phyloP scores from a whole-genome alignment of 441 rosid species.

The Populus trichocarpa region DNA sequence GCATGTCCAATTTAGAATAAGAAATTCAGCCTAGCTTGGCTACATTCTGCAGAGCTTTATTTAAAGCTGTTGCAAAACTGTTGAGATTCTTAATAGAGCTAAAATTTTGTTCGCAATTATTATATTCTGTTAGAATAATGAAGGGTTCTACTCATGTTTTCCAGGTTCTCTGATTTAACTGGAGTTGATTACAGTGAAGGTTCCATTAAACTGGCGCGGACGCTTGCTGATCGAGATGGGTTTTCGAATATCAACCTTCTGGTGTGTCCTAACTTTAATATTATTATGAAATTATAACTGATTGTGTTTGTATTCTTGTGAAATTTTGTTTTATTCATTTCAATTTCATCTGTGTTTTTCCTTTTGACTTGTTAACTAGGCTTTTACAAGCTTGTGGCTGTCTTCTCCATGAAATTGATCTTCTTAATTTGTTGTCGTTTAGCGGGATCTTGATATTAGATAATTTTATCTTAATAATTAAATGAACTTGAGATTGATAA shows the following conservation, averaged over 20 bases:
- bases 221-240: constrained; percentile 79
- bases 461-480: too few relatives aligned
- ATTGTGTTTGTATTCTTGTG: not conserved
- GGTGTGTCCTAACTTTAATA: constrained; percentile 43
- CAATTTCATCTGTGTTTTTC: not conserved
- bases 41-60: too few relatives aligned
- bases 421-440: not conserved
- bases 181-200: constrained; percentile 92
- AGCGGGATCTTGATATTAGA: not conserved
- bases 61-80: too few relatives aligned
- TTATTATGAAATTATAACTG: constrained; percentile 2
- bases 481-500: not conserved
- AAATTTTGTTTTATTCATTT: not conserved
- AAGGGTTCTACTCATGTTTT: not conserved
- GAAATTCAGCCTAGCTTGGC: too few relatives aligned
- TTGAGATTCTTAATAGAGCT: not conserved
- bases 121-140: not conserved
- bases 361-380: not conserved
- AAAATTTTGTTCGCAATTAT: not conserved
- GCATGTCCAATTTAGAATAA: too few relatives aligned
- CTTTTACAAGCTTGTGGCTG: not conserved
- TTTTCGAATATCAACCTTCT: constrained; percentile 58
- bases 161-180: constrained; percentile 85
- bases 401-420: not conserved
- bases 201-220: constrained; percentile 77